These are phyloP conservation scores for Colletotrichum agaves DNA, from an alignment of 2,329 filamentous ascomycete species.

Conservation along the genomic window DNA sequence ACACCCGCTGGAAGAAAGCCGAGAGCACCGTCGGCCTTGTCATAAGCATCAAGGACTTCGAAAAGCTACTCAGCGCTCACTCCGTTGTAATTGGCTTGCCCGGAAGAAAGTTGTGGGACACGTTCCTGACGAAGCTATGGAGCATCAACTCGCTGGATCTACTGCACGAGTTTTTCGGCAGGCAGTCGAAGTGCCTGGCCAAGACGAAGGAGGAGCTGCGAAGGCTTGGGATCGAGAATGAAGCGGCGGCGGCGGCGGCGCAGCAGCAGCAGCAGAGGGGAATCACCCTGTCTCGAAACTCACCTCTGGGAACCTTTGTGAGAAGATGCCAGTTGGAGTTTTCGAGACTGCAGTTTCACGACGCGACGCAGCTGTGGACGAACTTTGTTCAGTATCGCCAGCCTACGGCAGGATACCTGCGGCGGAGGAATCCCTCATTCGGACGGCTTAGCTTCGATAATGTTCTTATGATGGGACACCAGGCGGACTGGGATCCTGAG, in stretches of 20 bases:
- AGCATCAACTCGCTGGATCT: conserved; percentile 83
- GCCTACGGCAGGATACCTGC: conserved; percentile 74
- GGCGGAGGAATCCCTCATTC: conserved; percentile 70
- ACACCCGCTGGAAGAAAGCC: conserved; percentile 59
- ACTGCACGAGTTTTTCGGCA: conserved; percentile 80
- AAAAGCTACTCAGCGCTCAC: conserved; percentile 64
- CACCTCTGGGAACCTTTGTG: conserved; percentile 84
- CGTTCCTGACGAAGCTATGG: conserved; percentile 86
- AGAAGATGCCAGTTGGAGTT: conserved; percentile 83
- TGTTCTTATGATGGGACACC: conserved; percentile 61
- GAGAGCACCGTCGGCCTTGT: conserved; percentile 63
- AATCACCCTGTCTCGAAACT: conserved; percentile 76
- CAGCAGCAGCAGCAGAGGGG: conserved; percentile 49
- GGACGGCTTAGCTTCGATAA: conserved; percentile 67
- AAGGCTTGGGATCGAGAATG: conserved; percentile 60
- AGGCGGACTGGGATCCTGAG: conserved; percentile 60
- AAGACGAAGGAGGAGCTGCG: conserved; percentile 71
- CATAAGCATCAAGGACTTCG: conserved; percentile 67
- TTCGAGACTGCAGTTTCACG: conserved; percentile 80
- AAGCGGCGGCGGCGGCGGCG: conserved; percentile 45
- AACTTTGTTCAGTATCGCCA: conserved; percentile 84
- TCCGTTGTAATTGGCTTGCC: conserved; percentile 69
- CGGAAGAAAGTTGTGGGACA: conserved; percentile 86
- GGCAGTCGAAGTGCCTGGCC: conserved; percentile 66
- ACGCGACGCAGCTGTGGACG: conserved; percentile 82